Base-by-base conservation (phyloP, 2,329 filamentous ascomycete species). In the Phoma sp. region DNA sequence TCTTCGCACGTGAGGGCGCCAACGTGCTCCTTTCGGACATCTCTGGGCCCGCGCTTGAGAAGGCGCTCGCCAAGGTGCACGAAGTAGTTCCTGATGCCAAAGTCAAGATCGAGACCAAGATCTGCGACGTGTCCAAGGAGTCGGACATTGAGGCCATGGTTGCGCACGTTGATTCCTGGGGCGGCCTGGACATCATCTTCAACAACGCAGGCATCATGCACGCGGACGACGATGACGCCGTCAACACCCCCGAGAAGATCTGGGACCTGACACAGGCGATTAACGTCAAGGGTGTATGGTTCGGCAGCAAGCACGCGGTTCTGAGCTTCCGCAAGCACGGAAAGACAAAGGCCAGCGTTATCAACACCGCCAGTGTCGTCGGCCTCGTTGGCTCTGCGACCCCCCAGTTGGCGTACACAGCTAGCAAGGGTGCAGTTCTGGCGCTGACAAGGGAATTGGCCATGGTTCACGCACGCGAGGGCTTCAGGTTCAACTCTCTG, bases 151-250 rank as follows among this genome's bases (percentile, higher is more conserved):
- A 91, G 69, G 85, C 86, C 51, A 86, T 89, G 72, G 82, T 96
- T 47, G 88, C 90, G 64, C 78, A 83, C 8, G 79, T 93, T 53
- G 93, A 97, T 75, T 72, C 84, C 52, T 96, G 90, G 89, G 93
- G 93, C 70, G 93, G 93, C 39, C 78, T 95, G 3, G 93, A 97
- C 74, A 82, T 96, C 71, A 90, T 96, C 68, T 97, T 96, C 86
- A 97, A 97, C 86, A 97, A 97, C 75, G 93, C 93, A 23, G 93
- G 93, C 50, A 97, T 97, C 76, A 97, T 97, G 93, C 93, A 96
- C 79, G 87, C 86, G 42, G 82, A 89, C 53, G 79, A 82, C 58
- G 79, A 77, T 33, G 72, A 76, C 75, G 91, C 93, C 43, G 80
- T 96, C 73, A 85, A 89, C 73, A 96, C 92, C 1, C 87, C 90